These are phyloP conservation scores for Albophoma yamanashiensis DNA, from an alignment of 2,329 filamentous ascomycete species.

Conservation along the genomic window DNA sequence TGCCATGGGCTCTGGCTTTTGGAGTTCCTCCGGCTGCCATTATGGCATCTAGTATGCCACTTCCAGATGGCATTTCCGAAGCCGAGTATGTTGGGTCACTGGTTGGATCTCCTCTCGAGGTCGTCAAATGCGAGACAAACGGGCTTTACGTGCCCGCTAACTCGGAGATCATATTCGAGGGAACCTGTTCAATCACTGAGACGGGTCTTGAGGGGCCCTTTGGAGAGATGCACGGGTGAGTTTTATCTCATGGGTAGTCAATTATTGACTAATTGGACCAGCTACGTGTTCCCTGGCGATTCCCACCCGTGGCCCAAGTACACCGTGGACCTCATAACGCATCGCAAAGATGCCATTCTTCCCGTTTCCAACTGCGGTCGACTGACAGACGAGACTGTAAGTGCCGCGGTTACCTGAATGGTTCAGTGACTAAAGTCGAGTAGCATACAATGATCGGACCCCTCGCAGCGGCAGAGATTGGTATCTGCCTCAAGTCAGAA, in stretches of 20 bases:
- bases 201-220: neutral
- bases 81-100: neutral
- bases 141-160: neutral
- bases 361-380: neutral
- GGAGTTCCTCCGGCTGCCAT: neutral
- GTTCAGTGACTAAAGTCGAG: too few species aligned
- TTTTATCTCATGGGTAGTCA: too few species aligned
- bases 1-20: neutral
- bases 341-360: neutral
- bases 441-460: neutral
- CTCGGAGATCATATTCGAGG: neutral
- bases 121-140: neutral
- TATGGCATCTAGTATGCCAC: neutral
- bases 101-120: neutral
- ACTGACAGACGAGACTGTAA: neutral
- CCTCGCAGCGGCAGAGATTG: neutral
- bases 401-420: too few species aligned
- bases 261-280: too few species aligned
- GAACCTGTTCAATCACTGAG: neutral
- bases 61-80: neutral
- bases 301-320: neutral
- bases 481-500: neutral
- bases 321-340: neutral
- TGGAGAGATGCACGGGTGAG: neutral
- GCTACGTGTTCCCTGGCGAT: neutral